Evolutionary conservation across 805 yeast species (phyloP).

Genomic region (Sugiyamaella floridensis): DNA sequence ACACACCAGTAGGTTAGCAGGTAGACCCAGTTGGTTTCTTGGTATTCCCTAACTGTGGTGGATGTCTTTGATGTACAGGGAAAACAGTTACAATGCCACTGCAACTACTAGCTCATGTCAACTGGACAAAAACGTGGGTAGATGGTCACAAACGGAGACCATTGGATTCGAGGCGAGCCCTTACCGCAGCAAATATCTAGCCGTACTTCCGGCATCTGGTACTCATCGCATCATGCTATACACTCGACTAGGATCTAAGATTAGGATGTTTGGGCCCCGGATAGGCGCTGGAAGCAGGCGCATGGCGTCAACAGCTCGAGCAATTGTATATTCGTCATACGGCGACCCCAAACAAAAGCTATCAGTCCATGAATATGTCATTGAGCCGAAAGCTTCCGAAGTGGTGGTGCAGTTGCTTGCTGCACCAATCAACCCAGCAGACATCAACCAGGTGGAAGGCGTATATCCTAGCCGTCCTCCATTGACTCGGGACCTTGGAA

Average conservation of each 20-base stretch:
- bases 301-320: conserved; percentile 37
- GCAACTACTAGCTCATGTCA: no score
- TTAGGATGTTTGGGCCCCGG: neutral
- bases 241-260: neutral
- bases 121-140: no score
- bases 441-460: conserved; percentile 78
- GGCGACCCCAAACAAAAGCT: conserved; percentile 45
- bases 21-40: no score
- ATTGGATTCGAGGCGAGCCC: no score
- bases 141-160: no score
- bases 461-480: conserved; percentile 76
- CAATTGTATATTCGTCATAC: conserved; percentile 59
- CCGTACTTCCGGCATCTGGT: no score
- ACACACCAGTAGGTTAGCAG: no score
- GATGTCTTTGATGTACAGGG: no score
- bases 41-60: no score
- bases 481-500: conserved; percentile 39
- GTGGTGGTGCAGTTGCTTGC: conserved; percentile 66
- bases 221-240: no score
- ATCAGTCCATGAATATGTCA: conserved; percentile 31
- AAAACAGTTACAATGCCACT: no score
- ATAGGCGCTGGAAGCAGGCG: neutral
- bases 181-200: no score
- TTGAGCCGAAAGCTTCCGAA: conserved; percentile 31
- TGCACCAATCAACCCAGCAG: conserved; percentile 86